Conservation (phyloP, 2,329 filamentous ascomycete species). For the Stachybotrys echinatus region DNA sequence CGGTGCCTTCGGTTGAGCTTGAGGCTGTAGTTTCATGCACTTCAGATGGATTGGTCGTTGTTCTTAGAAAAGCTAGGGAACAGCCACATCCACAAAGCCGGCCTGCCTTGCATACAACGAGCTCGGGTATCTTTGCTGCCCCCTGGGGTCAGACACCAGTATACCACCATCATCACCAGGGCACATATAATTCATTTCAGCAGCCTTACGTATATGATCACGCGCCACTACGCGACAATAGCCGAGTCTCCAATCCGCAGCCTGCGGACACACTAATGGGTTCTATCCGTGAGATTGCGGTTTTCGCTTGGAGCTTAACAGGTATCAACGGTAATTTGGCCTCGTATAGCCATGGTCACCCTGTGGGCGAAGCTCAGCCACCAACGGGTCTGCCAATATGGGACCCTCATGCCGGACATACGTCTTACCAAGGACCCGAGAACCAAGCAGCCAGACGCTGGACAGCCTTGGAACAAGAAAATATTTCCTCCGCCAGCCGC, state of each 20-base stretch:
- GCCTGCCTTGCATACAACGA: conserved; percentile 39
- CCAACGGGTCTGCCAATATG: conserved; percentile 19
- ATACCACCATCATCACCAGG: conserved; percentile 29
- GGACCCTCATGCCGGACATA: conserved; percentile 12
- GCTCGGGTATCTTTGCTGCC: conserved; percentile 69
- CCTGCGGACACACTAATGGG: conserved; percentile 63
- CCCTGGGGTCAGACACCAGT: conserved; percentile 72
- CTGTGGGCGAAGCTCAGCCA: conserved; percentile 59
- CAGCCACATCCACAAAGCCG: conserved; percentile 55
- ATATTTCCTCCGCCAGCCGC: not conserved
- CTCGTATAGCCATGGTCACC: conserved; percentile 55
- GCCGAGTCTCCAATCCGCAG: conserved; percentile 46
- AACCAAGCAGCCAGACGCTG: conserved; percentile 18
- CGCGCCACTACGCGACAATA: conserved; percentile 36
- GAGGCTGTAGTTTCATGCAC: conserved; percentile 91
- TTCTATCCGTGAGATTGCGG: conserved; percentile 76
- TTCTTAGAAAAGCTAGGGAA: conserved; percentile 68
- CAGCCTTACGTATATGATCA: conserved; percentile 35
- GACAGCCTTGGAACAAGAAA: conserved; percentile 5
- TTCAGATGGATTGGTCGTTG: conserved; percentile 80
- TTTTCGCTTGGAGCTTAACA: conserved; percentile 80
- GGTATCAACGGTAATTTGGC: conserved; percentile 75
- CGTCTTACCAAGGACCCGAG: conserved; percentile 14
- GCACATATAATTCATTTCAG: conserved; percentile 9
- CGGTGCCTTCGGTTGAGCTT: conserved; percentile 56